Evolutionary conservation across 768 basidiomycete genomes (phyloP), one percentile per base, ranked within the genome.

Genomic region (Russula vinacea): DNA sequence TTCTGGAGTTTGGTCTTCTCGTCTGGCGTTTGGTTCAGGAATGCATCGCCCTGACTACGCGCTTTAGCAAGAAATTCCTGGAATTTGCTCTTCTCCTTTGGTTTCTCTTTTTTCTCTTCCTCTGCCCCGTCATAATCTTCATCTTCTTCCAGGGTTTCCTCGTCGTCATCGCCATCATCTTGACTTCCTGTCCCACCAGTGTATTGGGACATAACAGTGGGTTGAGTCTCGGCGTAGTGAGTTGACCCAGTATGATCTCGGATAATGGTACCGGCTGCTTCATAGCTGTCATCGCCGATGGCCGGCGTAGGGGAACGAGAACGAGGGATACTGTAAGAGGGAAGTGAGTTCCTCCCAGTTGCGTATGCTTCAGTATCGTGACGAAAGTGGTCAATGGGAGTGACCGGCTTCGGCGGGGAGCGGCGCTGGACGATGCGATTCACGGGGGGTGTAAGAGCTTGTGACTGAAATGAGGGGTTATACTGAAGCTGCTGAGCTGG

Each of bases 281-380:
- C 79, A 65, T 88, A 89, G 69, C 86, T 87, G 67, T 89, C 88
- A 44, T 89, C 88, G 56, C 89, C 88, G 4, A 81, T 81, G 10
- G 84, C 84, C 11, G 89, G 89, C 4, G 89, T 90, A 0, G 89
- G 88, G 3, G 89, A 91, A 26, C 89, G 84, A 22, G 89, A 90
- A 54, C 87, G 83, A 35, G 86, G 80, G 3, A 79, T 77, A 7
- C 74, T 76, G 68, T 79, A 81, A 1, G 78, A 74, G 37, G 80
- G 74, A 13, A 81, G 82, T 8, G 83, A 76, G 67, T 79, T 76
- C 60, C 80, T 79, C 8, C 85, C 88, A 0, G 88, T 87, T 10
- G 89, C 80, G 67, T 86, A 90, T 2, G 85, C 87, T 69, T 88
- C 88, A 0, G 83, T 76, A 69, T 89, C 87, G 56, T 84, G 79